Conservation (phyloP, 257 asterid genomes). For the Misopates orontium region DNA sequence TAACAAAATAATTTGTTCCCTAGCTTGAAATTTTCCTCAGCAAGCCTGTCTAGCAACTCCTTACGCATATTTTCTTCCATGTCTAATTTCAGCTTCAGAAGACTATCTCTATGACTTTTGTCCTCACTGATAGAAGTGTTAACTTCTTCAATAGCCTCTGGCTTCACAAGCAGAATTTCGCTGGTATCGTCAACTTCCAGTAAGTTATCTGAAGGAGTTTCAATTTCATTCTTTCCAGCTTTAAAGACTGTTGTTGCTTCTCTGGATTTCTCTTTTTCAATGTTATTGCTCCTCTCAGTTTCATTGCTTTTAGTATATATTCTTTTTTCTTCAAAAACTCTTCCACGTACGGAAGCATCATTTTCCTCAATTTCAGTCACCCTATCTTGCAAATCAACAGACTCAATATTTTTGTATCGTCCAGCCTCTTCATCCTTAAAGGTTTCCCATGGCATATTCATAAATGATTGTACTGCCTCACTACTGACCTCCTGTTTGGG, state of each 20-base stretch:
- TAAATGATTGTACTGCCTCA: slow-evolving; percentile 30
- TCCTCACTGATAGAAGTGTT: slow-evolving; percentile 27
- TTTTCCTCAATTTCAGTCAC: slow-evolving; percentile 23
- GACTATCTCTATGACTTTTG: slow-evolving; percentile 32
- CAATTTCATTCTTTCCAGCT: slow-evolving; percentile 22
- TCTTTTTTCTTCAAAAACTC: slow-evolving; percentile 23
- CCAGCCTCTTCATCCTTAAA: slow-evolving; percentile 1
- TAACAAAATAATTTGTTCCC: slow-evolving; percentile 70
- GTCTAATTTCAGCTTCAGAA: slow-evolving; percentile 60
- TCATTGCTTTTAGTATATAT: slow-evolving; percentile 20
- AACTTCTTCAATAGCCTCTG: slow-evolving; percentile 34
- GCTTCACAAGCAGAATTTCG: slow-evolving; percentile 27
- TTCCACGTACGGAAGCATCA: slow-evolving; percentile 24
- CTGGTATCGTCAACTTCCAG: slow-evolving; percentile 25
- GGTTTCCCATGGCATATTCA: slow-evolving; percentile 24
- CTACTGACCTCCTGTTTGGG: slow-evolving; percentile 45
- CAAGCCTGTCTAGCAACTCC: slow-evolving; percentile 60
- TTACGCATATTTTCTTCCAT: slow-evolving; percentile 48
- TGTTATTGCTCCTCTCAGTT: slow-evolving; percentile 24
- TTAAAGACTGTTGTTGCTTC: slow-evolving; percentile 7
- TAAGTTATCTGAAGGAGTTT: slow-evolving; percentile 1
- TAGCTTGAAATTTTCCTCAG: slow-evolving; percentile 58
- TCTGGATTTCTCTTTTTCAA: slow-evolving; percentile 27
- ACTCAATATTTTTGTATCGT: slow-evolving; percentile 17
- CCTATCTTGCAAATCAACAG: slow-evolving; percentile 39